Conservation (phyloP, 305 asterid species). For the Ilex paraguariensis region DNA sequence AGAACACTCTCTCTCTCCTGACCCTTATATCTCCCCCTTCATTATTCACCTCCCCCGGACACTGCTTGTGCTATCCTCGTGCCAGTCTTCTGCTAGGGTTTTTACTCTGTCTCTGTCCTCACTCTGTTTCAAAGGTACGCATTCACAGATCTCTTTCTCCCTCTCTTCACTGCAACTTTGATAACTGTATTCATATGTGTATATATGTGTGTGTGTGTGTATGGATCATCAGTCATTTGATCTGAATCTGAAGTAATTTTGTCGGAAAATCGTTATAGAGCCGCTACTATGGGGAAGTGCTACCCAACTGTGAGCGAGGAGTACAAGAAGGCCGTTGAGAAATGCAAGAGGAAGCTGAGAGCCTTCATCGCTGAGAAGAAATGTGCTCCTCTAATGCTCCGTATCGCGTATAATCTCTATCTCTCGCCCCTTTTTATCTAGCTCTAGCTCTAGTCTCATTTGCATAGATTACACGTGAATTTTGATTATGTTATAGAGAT, state of each 20-base stretch:
- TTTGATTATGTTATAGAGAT: background rate
- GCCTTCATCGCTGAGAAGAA: conserved; percentile 89
- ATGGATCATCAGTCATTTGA: no score
- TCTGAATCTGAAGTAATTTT: conserved; percentile 11
- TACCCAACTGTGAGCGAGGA: conserved; percentile 87
- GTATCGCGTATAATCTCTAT: conserved; percentile 50
- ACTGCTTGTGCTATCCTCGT: no score
- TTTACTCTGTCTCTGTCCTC: no score
- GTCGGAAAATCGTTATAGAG: conserved; percentile 4
- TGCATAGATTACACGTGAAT: background rate
- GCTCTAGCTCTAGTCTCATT: no score
- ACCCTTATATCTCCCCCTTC: no score
- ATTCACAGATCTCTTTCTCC: no score
- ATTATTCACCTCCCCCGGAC: no score
- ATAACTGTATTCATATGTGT: background rate
- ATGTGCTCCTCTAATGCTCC: conserved; percentile 92
- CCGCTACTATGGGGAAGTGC: conserved; percentile 62
- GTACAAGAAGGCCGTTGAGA: conserved; percentile 73
- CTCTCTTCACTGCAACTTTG: no score
- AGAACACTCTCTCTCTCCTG: no score
- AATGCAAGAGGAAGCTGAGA: conserved; percentile 76
- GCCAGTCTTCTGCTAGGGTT: no score
- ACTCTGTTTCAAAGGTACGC: no score
- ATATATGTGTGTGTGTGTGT: conserved; percentile 6
- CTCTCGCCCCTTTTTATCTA: conserved; percentile 2